Conservation (phyloP, 2,329 filamentous ascomycete species). For the Fusarium robinianum region DNA sequence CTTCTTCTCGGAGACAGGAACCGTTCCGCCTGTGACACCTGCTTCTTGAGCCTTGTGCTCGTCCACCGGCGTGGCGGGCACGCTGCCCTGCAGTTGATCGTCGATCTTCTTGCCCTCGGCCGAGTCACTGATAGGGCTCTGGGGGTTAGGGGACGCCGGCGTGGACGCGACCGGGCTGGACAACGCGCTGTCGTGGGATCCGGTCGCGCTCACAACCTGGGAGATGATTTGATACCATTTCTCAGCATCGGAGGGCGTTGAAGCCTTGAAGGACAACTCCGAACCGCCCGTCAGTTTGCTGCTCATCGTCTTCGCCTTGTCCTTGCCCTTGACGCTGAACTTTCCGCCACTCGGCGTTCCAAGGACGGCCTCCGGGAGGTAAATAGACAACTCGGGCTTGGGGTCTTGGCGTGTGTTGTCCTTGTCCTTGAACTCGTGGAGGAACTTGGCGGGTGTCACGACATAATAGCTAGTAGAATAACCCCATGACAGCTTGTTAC, state of each 20-base stretch:
- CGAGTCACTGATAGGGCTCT: conserved; percentile 4
- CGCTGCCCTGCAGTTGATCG: conserved; percentile 18
- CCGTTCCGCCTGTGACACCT: conserved; percentile 47
- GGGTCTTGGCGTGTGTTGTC: conserved; percentile 75
- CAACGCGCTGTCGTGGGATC: conserved; percentile 37
- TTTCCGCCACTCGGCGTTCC: conserved; percentile 75
- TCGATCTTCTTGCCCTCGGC: conserved; percentile 22
- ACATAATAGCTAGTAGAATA: conserved; percentile 87
- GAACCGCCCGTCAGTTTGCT: conserved; percentile 79
- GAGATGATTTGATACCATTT: conserved; percentile 83
- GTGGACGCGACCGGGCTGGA: conserved; percentile 34
- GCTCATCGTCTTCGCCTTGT: conserved; percentile 78
- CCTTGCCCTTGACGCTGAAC: conserved; percentile 95
- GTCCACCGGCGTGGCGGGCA: conserved; percentile 19
- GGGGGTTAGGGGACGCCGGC: conserved; percentile 37
- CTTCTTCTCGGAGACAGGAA: conserved; percentile 32
- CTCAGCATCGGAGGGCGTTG: conserved; percentile 76
- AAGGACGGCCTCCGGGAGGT: conserved; percentile 86
- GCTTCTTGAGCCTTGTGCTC: conserved; percentile 52
- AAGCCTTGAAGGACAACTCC: conserved; percentile 86
- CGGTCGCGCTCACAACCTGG: conserved; percentile 59
- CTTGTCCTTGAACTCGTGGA: conserved; percentile 96
- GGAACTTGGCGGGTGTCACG: conserved; percentile 81
- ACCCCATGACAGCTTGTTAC: conserved; percentile 77
- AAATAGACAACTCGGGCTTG: conserved; percentile 84